Base-by-base conservation (phyloP, 805 yeast genomes). In the Suhomyces pyralidae region DNA sequence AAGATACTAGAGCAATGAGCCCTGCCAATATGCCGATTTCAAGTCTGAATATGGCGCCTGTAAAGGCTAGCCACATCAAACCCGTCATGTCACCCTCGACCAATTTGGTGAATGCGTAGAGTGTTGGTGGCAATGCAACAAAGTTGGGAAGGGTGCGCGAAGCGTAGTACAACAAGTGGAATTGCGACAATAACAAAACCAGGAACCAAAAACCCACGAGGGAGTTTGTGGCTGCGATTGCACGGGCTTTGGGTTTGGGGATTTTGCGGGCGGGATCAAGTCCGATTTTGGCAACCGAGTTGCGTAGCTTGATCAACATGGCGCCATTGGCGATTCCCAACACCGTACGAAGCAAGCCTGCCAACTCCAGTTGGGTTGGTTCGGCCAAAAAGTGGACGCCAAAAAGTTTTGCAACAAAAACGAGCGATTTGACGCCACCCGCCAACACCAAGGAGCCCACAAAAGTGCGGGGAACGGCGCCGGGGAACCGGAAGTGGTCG, bases 121-220 rank as follows among this genome's bases (percentile, higher is more conserved):
- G 80, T 3, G 86, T 85, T 36, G 89, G 62, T 3, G 97, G 97
- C 50, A 93, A 71, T 2, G 88, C 91, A 52, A 92, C 71, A 59
- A 86, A 87, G 68, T 93, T 93, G n/a, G 97, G 97, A 53, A 93
- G 74, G 0, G 96, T 83, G 58, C 97, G 77, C 2, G 96, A 79
- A n/a, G 88, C 76, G 65, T 93, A 93, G 71, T 76, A 93, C 54
- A 86, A 69, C 17, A 90, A 55, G 65, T 93, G 97, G 71, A 92
- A 93, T 65, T 91, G 94, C 7, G 87, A 67, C 51, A 81, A 68
- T 40, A 78, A 74, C 52, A 91, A 76, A 2, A 86, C 52, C 20
- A 80, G 71, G 62, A 79, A 90, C 86, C 89, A 87, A 14, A 76
- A 55, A 0, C 83, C 82, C 9, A 77, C 66, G 1, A 58, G 9